Percentiles rank a stretch among this genome's conserved stretches.
phyloP scores from a whole-genome alignment of 371 early-diverging fungal genomes.

The Nematocida parisii region DNA sequence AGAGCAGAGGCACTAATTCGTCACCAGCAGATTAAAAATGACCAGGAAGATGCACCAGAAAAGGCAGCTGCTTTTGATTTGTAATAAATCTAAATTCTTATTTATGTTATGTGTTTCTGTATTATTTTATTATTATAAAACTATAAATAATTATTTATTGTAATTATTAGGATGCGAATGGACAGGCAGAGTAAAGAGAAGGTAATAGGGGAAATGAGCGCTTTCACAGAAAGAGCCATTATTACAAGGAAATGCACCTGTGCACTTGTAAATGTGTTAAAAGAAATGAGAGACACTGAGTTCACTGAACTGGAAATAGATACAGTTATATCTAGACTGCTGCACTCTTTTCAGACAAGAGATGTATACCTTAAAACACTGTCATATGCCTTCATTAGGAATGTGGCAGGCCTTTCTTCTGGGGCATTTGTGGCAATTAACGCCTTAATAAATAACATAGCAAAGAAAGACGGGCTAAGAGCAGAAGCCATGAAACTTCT shows the following conservation, averaged over 20 bases:
- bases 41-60: conserved; percentile 10
- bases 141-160: neutral
- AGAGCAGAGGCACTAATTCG: conserved; percentile 61
- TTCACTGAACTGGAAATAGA: conserved; percentile 58
- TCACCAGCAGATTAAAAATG: conserved; percentile 17
- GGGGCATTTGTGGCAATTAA: conserved; percentile 66
- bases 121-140: neutral
- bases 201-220: conserved; percentile 33
- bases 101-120: neutral
- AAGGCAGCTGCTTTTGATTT: neutral
- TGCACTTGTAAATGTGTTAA: conserved; percentile 61
- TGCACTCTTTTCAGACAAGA: conserved; percentile 63
- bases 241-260: conserved; percentile 62
- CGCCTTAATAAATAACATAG: conserved; percentile 61
- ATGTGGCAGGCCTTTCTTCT: conserved; percentile 39
- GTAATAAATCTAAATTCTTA: neutral
- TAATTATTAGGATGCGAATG: conserved; percentile 31
- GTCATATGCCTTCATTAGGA: conserved; percentile 58
- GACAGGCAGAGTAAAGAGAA: conserved; percentile 22
- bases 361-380: conserved; percentile 63
- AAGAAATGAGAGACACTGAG: conserved; percentile 39
- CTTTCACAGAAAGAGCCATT: conserved; percentile 44
- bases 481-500: conserved; percentile 58
- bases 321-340: conserved; percentile 58
- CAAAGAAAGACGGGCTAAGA: conserved; percentile 47